Base-by-base conservation (phyloP, 176 grass and related monocot species). In the Leersia perrieri region DNA sequence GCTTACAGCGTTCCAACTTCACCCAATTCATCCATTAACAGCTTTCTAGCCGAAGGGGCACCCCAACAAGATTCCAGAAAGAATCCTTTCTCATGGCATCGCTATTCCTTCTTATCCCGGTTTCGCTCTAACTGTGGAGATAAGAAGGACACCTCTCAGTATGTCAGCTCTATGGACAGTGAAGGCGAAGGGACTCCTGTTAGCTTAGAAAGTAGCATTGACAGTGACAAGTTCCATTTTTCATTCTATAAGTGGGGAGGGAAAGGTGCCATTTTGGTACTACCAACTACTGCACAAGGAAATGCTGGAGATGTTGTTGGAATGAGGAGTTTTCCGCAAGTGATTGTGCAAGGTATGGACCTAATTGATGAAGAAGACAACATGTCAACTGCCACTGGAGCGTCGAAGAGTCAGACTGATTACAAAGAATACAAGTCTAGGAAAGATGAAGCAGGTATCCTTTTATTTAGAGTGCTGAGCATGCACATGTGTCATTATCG, bases 211-310 rank as follows among this genome's bases (percentile, higher is more conserved):
- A 90, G 41, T 84, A 83, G 80, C 39, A 82, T 83, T 35, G 83
- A 8, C 74, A 87, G 26, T 73, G 82, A 70, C 66, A 78, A 91
- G 31, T 95, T 95, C 60, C 93, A 99, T 85, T 99, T 99, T 84
- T 93, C 96, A 11, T 89, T 95, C 58, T 93, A 93, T 23, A 95
- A 83, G 65, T 99, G 96, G 96, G 90, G 82, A 4, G 82, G 90
- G 38, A 93, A 93, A 93, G 93, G 96, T 36, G 89, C 88, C 45
- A 84, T 86, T 25, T 86, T 99, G 29, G 77, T 84, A 41, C 30
- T 98, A 66, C 90, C 88, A 87, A 74, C 70, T 87, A 76, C 47
- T 23, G 63, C 33, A 44, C 66, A 91, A 29, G 90, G 89, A 86
- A 83, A 72, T 22, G 60, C 60, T 83, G 88, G 49, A 33, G 78